Conservation (phyloP, 2,329 filamentous ascomycete genomes). For the Fusarium sterilihyphosum region DNA sequence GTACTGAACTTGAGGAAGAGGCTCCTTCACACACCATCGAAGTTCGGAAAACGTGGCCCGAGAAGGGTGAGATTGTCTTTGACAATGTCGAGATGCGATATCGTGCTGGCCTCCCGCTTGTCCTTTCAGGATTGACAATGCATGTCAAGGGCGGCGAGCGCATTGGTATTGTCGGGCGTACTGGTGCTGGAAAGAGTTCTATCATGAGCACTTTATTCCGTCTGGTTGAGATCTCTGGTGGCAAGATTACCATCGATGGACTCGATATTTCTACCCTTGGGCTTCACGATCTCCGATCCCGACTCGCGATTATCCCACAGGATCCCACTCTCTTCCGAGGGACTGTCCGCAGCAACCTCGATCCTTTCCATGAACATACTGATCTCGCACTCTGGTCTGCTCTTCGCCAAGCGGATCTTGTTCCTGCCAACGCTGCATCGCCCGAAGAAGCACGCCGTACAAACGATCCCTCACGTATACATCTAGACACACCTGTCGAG, state of each 20-base stretch:
- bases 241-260: constrained; percentile 72
- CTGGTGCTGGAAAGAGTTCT: constrained; percentile 83
- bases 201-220: constrained; percentile 88
- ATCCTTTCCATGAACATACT: constrained; percentile 81
- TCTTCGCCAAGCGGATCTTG: constrained; percentile 79
- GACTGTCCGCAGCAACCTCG: constrained; percentile 81
- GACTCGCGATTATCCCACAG: constrained; percentile 84
- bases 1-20: constrained; percentile 86
- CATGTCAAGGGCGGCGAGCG: constrained; percentile 80
- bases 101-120: constrained; percentile 75
- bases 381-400: constrained; percentile 83
- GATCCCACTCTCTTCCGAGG: constrained; percentile 86
- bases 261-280: constrained; percentile 78
- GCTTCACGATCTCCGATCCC: constrained; percentile 77
- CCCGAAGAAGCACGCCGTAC: constrained; percentile 75
- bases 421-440: constrained; percentile 65
- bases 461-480: constrained; percentile 74
- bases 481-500: constrained; percentile 86
- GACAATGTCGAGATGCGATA: constrained; percentile 83
- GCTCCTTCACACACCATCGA: constrained; percentile 82
- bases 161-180: constrained; percentile 83
- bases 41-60: constrained; percentile 82
- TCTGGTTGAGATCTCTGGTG: constrained; percentile 72
- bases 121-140: constrained; percentile 76
- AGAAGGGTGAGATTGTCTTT: constrained; percentile 83